Percentiles rank a stretch among this genome's conserved stretches.
These are phyloP conservation scores for Pseudopyrenochaeta lycopersici DNA, from an alignment of 2,329 filamentous ascomycete species.

Conservation along the genomic window DNA sequence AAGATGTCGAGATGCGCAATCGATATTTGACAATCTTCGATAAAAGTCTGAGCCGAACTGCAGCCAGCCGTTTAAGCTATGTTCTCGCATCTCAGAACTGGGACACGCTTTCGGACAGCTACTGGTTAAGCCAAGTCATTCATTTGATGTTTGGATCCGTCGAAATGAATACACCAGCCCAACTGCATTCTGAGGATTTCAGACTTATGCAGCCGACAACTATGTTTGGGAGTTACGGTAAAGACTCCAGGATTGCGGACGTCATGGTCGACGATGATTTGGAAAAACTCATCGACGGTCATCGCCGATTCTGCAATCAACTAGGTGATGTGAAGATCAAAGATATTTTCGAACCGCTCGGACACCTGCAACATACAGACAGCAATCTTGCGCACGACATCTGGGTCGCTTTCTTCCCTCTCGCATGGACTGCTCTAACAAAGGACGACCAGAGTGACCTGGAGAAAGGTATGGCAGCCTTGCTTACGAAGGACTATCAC, in stretches of 20 bases:
- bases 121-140: conserved; percentile 95
- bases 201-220: conserved; percentile 77
- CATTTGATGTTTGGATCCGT: conserved; percentile 91
- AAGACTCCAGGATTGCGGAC: conserved; percentile 69
- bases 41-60: conserved; percentile 90
- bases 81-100: conserved; percentile 93
- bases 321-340: conserved; percentile 85
- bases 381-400: conserved; percentile 82
- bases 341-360: conserved; percentile 88
- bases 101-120: conserved; percentile 93
- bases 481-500: conserved; percentile 96
- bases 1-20: conserved; percentile 96
- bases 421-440: conserved; percentile 89
- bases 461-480: conserved; percentile 86
- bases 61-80: conserved; percentile 87
- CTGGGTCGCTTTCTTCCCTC: conserved; percentile 90
- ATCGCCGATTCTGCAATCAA: conserved; percentile 84
- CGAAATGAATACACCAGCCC: conserved; percentile 81
- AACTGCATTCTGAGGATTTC: conserved; percentile 86
- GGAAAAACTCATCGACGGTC: conserved; percentile 78
- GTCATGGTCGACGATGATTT: conserved; percentile 83
- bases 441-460: conserved; percentile 90
- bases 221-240: conserved; percentile 76
- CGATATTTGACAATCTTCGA: conserved; percentile 97
- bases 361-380: conserved; percentile 92